Conservation (phyloP, 2,329 filamentous ascomycete species). For the Neurospora crassa region DNA sequence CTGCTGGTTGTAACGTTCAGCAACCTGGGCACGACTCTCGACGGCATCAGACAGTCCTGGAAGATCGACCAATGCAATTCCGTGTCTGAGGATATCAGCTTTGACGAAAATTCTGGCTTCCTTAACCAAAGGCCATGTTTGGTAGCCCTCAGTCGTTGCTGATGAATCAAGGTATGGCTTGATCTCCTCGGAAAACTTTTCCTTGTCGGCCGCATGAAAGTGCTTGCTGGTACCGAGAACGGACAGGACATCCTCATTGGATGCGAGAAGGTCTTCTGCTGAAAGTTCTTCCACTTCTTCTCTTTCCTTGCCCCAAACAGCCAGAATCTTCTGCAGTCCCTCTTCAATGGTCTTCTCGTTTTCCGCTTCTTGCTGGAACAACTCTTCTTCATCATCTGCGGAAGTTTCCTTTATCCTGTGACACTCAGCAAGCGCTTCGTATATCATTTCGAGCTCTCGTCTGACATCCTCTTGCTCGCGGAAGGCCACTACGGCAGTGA, state of each 20-base stretch:
- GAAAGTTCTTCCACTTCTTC: slow-evolving; percentile 5
- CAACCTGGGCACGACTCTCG: slow-evolving; percentile 18
- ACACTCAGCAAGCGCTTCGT: slow-evolving; percentile 8
- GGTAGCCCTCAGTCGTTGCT: slow-evolving; percentile 7
- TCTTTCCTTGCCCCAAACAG: slow-evolving; percentile 15
- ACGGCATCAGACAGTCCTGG: slow-evolving; percentile 39
- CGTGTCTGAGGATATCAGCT: slow-evolving; percentile 34
- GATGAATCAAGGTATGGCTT: slow-evolving; percentile 22
- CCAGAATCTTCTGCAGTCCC: slow-evolving; percentile 16
- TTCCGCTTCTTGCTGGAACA: neutral
- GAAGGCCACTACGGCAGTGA: slow-evolving; percentile 18
- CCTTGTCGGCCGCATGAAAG: slow-evolving; percentile 1
- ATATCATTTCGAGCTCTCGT: slow-evolving; percentile 10
- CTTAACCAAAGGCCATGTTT: slow-evolving; percentile 28
- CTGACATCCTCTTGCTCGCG: slow-evolving; percentile 7
- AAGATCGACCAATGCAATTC: slow-evolving; percentile 42
- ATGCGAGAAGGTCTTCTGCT: slow-evolving; percentile 8
- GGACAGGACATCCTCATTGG: neutral
- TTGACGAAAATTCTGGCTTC: slow-evolving; percentile 33
- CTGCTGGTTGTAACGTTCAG: slow-evolving; percentile 9
- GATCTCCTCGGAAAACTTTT: slow-evolving; percentile 10
- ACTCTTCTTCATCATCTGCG: slow-evolving; percentile 11
- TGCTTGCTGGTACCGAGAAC: slow-evolving; percentile 2
- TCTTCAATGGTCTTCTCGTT: slow-evolving; percentile 4
- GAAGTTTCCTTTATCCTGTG: neutral